phyloP scores from a whole-genome alignment of 441 rosid genomes.

The Arabidopsis hybrid region DNA sequence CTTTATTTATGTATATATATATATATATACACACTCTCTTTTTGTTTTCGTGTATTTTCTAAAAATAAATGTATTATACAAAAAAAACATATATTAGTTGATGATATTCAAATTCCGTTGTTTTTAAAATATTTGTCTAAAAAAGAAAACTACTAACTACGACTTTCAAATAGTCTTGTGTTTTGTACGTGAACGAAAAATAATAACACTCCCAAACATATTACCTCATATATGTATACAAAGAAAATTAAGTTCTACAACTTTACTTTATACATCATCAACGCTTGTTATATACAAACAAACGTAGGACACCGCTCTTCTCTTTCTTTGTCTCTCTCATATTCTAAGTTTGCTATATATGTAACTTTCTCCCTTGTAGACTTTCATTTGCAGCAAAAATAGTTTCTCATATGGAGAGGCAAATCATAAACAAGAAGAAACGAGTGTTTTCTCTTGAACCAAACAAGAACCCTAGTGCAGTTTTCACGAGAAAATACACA shows the following conservation, averaged over 20 bases:
- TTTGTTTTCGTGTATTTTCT: not conserved
- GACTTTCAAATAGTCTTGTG: not conserved
- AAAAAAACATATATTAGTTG: not conserved
- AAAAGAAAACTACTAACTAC: not conserved
- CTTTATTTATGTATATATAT: not conserved
- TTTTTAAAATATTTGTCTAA: not conserved
- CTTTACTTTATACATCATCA: slow-evolving; percentile 20
- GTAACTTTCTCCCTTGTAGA: slow-evolving; percentile 20
- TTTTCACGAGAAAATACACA: slow-evolving; percentile 46
- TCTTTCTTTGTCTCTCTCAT: slow-evolving; percentile 24
- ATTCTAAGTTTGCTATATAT: slow-evolving; percentile 26
- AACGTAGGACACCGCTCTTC: slow-evolving; percentile 32
- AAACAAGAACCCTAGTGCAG: slow-evolving; percentile 25
- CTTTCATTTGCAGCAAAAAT: slow-evolving; percentile 20
- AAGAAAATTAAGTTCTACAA: slow-evolving; percentile 7
- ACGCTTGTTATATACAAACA: slow-evolving; percentile 32
- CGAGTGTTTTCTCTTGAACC: slow-evolving; percentile 44
- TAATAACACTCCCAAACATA: slow-evolving; percentile 1
- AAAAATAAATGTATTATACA: not conserved
- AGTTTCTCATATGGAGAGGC: slow-evolving; percentile 43
- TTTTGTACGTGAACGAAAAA: not conserved
- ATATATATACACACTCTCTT: not conserved
- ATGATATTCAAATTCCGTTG: not conserved
- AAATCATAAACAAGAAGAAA: slow-evolving; percentile 39
- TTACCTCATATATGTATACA: not conserved